Conservation (phyloP, 176 grass and related monocot genomes). For the Ampelocalamus luodianensis region DNA sequence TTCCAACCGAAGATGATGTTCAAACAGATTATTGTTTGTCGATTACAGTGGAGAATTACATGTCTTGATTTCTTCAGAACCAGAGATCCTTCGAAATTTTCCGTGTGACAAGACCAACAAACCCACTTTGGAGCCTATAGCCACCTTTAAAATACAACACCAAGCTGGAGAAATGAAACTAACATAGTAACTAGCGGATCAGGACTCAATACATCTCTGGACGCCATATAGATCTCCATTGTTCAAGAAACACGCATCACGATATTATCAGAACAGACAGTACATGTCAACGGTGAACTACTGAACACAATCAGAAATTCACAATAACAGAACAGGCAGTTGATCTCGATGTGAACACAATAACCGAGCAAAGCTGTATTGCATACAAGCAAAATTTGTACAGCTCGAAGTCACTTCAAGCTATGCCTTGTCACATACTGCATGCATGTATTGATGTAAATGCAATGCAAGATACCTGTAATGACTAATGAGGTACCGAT, state of each 20-base stretch:
- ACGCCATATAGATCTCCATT: no score
- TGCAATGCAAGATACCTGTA: not conserved
- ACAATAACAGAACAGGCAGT: not conserved
- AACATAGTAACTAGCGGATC: not conserved
- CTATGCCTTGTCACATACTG: not conserved
- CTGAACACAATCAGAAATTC: not conserved
- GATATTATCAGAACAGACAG: no score
- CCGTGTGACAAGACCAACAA: not conserved
- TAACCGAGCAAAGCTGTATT: slow-evolving; percentile 1
- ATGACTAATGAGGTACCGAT: not conserved
- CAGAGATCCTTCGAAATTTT: not conserved
- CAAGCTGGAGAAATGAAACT: not conserved
- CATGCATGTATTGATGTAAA: not conserved
- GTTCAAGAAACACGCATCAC: no score
- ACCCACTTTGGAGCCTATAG: not conserved
- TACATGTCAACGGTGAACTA: no score
- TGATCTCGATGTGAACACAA: not conserved
- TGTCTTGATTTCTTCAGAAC: not conserved
- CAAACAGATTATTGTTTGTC: not conserved
- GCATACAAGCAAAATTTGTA: not conserved
- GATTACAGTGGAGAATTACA: no score
- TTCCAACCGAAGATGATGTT: not conserved
- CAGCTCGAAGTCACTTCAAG: not conserved
- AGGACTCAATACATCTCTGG: no score
- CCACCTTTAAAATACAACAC: not conserved